Percentiles rank a stretch among this genome's conserved stretches.
These are phyloP conservation scores for Plasmodium vivax DNA, from an alignment of 169 alveolate genomes.

Conservation along the genomic window DNA sequence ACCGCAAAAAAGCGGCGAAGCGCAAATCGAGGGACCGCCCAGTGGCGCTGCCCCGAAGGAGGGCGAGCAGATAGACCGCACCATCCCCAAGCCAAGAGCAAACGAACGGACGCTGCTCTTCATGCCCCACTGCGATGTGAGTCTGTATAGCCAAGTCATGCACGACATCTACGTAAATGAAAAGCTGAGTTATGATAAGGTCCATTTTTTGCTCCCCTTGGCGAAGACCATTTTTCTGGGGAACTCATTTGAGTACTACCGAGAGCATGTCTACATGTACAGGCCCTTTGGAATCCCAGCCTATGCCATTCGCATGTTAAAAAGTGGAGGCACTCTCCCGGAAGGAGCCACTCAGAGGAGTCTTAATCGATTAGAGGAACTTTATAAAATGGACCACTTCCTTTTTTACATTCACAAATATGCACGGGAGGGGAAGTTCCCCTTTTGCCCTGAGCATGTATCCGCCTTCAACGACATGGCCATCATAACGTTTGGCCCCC, in stretches of 20 bases:
- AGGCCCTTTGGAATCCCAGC: conserved; percentile 51
- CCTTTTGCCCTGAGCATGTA: conserved; percentile 27
- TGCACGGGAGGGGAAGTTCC: conserved; percentile 18
- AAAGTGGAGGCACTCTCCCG: not conserved
- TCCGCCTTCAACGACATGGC: conserved; percentile 39
- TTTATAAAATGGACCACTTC: conserved; percentile 39
- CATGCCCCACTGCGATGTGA: conserved; percentile 72
- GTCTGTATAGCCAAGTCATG: conserved; percentile 46
- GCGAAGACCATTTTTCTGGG: conserved; percentile 43
- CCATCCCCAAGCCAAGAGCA: not conserved
- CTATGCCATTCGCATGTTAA: conserved; percentile 9
- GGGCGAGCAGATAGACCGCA: not conserved
- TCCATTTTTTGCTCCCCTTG: conserved; percentile 14
- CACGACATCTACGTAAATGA: conserved; percentile 25
- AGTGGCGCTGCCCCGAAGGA: not conserved
- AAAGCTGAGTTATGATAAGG: conserved; percentile 11
- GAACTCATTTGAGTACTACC: conserved; percentile 45
- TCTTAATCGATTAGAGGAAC: not conserved
- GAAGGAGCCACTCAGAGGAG: not conserved
- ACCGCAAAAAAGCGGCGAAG: too few relatives aligned
- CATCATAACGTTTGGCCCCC: conserved; percentile 4
- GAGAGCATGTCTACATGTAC: conserved; percentile 19
- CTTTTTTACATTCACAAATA: conserved; percentile 36
- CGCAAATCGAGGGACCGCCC: not conserved
- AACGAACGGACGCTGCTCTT: conserved; percentile 6